phyloP scores from a whole-genome alignment of 768 basidiomycete species.

The Tulasnella sp. region DNA sequence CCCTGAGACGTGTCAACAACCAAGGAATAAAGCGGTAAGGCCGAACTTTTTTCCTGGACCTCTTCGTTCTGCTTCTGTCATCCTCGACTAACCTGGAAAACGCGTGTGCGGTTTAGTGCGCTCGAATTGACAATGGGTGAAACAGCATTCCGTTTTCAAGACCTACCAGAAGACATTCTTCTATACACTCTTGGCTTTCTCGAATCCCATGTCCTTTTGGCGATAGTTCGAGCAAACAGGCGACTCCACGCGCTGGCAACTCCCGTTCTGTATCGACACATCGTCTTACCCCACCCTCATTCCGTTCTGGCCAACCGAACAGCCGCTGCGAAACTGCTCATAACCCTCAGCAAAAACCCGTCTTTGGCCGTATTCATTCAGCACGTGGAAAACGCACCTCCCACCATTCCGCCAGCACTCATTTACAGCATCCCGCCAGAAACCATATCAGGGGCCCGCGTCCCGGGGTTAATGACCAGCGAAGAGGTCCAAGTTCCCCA shows the following conservation, averaged over 20 bases:
- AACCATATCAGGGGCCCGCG: no score
- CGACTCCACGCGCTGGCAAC: background rate
- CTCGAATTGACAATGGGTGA: background rate
- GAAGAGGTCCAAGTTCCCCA: background rate
- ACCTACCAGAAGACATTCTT: background rate
- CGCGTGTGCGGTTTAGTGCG: no score
- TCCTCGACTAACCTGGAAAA: no score
- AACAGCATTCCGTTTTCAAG: background rate
- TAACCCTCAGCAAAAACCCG: background rate
- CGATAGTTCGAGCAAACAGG: background rate
- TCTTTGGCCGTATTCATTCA: background rate
- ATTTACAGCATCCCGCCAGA: no score
- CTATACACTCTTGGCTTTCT: background rate
- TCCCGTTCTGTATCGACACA: background rate
- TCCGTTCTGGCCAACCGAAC: background rate
- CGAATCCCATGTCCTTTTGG: background rate
- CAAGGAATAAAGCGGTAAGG: no score
- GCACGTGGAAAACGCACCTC: background rate
- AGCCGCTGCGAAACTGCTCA: background rate
- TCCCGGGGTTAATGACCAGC: background rate
- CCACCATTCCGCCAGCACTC: background rate
- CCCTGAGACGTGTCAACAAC: no score
- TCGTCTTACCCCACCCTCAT: background rate
- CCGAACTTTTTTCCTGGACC: no score
- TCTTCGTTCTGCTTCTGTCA: no score